phyloP scores from a whole-genome alignment of 1,284 basidiomycete genomes.

The Trametes versicolor region DNA sequence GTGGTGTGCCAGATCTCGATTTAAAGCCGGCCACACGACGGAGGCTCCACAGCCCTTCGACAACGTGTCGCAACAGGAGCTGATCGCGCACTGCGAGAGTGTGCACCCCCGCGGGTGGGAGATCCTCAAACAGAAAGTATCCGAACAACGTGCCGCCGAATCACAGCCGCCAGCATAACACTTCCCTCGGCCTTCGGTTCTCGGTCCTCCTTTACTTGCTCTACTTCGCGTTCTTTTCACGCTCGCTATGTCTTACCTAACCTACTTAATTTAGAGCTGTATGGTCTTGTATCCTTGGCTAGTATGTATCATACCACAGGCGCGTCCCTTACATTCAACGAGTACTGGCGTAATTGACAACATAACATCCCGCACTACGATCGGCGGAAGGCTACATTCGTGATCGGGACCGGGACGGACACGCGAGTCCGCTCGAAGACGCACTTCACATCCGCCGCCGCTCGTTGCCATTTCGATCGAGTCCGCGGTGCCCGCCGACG shows the following conservation, averaged over 20 bases:
- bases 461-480: constrained; percentile 3
- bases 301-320: constrained; percentile 11
- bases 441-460: background rate
- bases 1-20: constrained; percentile 43
- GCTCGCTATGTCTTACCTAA: background rate
- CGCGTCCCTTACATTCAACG: background rate
- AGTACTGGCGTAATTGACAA: background rate
- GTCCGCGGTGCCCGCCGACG: background rate
- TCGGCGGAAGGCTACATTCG: background rate
- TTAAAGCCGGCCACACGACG: constrained; percentile 39
- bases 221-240: background rate
- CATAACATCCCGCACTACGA: too few relatives aligned
- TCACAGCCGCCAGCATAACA: background rate
- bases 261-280: constrained; percentile 1
- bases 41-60: constrained; percentile 46
- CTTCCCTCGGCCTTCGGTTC: background rate
- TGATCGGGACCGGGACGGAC: constrained; percentile 2
- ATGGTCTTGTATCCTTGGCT: constrained; percentile 6
- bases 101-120: constrained; percentile 39
- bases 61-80: constrained; percentile 41
- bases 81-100: constrained; percentile 40
- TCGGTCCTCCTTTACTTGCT: background rate
- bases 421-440: background rate
- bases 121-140: constrained; percentile 30
- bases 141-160: constrained; percentile 24